Conservation (phyloP, 495 filamentous ascomycete genomes). For the Neurospora sp. region DNA sequence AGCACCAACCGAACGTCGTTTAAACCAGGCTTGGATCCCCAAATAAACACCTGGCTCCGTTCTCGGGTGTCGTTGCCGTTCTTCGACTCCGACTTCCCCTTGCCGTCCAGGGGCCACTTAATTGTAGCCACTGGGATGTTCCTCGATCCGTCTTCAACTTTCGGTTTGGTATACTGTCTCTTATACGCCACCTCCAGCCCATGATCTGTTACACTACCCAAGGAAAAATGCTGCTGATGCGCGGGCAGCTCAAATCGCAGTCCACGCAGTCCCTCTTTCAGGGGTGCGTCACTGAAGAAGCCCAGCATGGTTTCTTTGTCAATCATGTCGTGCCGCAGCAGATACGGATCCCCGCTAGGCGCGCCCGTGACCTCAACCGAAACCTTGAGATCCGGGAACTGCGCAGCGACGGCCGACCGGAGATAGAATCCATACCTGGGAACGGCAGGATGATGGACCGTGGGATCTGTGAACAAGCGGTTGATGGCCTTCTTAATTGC, state of each 20-base stretch:
- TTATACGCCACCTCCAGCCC: not conserved
- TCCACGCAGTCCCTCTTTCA: not conserved
- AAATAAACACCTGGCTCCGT: not conserved
- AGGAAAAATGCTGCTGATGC: slow-evolving; percentile 26
- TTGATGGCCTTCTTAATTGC: slow-evolving; percentile 27
- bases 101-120: not conserved
- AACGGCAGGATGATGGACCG: slow-evolving; percentile 6
- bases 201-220: not conserved
- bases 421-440: slow-evolving; percentile 24
- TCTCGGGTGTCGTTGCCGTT: too few relatives aligned
- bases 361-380: not conserved
- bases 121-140: not conserved
- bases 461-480: slow-evolving; percentile 7
- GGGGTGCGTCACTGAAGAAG: not conserved
- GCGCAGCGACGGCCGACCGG: slow-evolving; percentile 13
- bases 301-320: slow-evolving; percentile 17
- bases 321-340: slow-evolving; percentile 14
- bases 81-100: not conserved
- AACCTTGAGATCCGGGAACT: slow-evolving; percentile 21
- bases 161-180: not conserved
- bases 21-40: not conserved
- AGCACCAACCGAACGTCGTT: not conserved
- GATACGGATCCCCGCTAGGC: slow-evolving; percentile 1
- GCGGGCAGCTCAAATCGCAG: slow-evolving; percentile 8
- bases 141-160: not conserved